phyloP scores from a whole-genome alignment of 2,329 filamentous ascomycete species.

The Paraphoma sp. region DNA sequence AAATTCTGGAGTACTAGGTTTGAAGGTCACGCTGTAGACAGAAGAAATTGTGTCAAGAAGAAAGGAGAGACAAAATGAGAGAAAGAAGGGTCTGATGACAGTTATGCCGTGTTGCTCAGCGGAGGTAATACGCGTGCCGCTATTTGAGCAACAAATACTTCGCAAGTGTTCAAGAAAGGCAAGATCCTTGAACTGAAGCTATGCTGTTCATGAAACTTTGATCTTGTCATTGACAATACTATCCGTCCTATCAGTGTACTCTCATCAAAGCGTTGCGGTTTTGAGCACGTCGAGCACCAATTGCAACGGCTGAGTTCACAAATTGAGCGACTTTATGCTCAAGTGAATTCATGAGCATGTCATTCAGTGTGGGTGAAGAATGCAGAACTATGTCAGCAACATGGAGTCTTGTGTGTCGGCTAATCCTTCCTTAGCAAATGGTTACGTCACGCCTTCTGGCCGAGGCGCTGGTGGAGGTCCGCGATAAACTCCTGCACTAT shows the following conservation, averaged over 20 bases:
- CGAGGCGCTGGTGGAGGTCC: background rate
- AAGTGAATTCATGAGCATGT: background rate
- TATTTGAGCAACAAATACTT: too few species aligned
- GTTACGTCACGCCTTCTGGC: slow-evolving; percentile 5
- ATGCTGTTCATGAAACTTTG: background rate
- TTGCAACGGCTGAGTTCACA: too few species aligned
- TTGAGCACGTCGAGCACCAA: background rate
- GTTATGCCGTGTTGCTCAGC: too few species aligned
- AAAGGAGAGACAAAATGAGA: too few species aligned
- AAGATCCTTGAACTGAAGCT: background rate
- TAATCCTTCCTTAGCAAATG: slow-evolving; percentile 1
- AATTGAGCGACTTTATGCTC: too few species aligned
- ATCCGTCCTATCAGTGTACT: too few species aligned
- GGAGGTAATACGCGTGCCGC: too few species aligned
- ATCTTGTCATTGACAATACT: background rate
- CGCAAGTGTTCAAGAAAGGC: too few species aligned
- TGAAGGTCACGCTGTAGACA: too few species aligned
- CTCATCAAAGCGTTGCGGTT: background rate
- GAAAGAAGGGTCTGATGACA: too few species aligned
- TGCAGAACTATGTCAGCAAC: background rate
- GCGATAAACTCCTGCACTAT: slow-evolving; percentile 3
- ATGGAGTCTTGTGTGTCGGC: background rate
- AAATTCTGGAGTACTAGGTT: too few species aligned
- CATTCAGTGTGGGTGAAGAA: background rate
- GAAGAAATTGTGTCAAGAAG: too few species aligned